Evolutionary conservation across 2,329 filamentous ascomycete genomes (phyloP).

Genomic region (Ophiostoma novo-ulmi): DNA sequence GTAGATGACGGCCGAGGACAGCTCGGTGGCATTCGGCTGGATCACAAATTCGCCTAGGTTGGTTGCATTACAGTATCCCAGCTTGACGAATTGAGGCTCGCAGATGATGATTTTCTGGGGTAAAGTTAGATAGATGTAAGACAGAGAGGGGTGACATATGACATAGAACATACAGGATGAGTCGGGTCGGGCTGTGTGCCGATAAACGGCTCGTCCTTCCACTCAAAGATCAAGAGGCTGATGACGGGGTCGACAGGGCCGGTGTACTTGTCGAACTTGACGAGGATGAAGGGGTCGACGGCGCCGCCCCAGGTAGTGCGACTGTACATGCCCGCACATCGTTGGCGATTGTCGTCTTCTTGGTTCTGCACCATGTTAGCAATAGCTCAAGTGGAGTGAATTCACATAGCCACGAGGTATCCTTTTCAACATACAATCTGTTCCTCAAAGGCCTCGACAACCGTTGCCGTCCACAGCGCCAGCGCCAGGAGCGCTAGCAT

Average conservation of each 20-base stretch:
- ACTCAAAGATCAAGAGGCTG: constrained; percentile 89
- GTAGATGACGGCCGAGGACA: constrained; percentile 66
- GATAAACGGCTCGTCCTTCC: constrained; percentile 76
- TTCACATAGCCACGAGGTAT: neutral
- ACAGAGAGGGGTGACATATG: neutral
- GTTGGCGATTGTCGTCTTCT: constrained; percentile 68
- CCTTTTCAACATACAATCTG: constrained; percentile 44
- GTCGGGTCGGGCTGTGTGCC: constrained; percentile 59
- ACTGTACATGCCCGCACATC: constrained; percentile 93
- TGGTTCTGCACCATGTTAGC: constrained; percentile 54
- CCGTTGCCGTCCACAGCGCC: constrained; percentile 48
- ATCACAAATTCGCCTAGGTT: constrained; percentile 82
- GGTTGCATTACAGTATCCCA: constrained; percentile 67
- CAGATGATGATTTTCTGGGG: constrained; percentile 58
- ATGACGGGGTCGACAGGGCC: constrained; percentile 66
- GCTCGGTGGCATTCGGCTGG: constrained; percentile 65
- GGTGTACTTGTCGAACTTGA: constrained; percentile 64
- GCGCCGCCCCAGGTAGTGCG: constrained; percentile 80
- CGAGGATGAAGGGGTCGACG: constrained; percentile 81
- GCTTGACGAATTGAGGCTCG: constrained; percentile 62
- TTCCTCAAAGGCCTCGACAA: constrained; percentile 48
- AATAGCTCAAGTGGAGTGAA: neutral
- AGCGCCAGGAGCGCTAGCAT: constrained; percentile 46
- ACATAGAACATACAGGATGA: constrained; percentile 15
- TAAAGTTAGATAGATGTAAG: neutral